Conservation (phyloP, 345 rosid species). For the Ailanthus altissimus region DNA sequence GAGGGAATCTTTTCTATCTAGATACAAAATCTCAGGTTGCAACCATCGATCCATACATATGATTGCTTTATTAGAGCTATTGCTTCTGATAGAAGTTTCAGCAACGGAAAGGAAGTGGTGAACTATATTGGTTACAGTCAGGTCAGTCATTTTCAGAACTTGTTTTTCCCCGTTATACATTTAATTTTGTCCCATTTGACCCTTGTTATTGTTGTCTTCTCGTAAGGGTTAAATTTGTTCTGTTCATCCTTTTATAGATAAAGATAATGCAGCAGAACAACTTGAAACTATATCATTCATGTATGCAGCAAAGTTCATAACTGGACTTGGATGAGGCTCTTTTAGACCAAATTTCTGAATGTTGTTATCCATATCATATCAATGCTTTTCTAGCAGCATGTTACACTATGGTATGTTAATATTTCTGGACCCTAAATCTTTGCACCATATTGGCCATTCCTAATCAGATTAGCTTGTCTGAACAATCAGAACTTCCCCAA, state of each 20-base stretch:
- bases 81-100: slow-evolving; percentile 44
- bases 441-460: not conserved
- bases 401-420: slow-evolving; percentile 55
- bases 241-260: slow-evolving; percentile 49
- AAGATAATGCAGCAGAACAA: slow-evolving; percentile 59
- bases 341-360: slow-evolving; percentile 54
- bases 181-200: slow-evolving; percentile 3
- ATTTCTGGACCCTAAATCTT: slow-evolving; percentile 8
- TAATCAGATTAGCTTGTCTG: not conserved
- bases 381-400: slow-evolving; percentile 73
- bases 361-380: slow-evolving; percentile 46
- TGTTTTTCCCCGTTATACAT: not conserved
- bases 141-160: slow-evolving; percentile 8
- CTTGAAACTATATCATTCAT: slow-evolving; percentile 63
- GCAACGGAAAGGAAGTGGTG: slow-evolving; percentile 66
- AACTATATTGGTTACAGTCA: slow-evolving; percentile 19
- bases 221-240: not conserved
- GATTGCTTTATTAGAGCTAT: slow-evolving; percentile 70
- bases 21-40: slow-evolving; percentile 80
- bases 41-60: slow-evolving; percentile 59
- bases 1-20: slow-evolving; percentile 29
- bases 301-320: slow-evolving; percentile 64
- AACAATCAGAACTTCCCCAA: slow-evolving; percentile 3
- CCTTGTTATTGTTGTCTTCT: slow-evolving; percentile 13
- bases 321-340: slow-evolving; percentile 79